Evolutionary conservation across 345 rosid species (phyloP), one percentile per base, ranked within the genome.

Genomic region (Bruguiera gymnorhiza): DNA sequence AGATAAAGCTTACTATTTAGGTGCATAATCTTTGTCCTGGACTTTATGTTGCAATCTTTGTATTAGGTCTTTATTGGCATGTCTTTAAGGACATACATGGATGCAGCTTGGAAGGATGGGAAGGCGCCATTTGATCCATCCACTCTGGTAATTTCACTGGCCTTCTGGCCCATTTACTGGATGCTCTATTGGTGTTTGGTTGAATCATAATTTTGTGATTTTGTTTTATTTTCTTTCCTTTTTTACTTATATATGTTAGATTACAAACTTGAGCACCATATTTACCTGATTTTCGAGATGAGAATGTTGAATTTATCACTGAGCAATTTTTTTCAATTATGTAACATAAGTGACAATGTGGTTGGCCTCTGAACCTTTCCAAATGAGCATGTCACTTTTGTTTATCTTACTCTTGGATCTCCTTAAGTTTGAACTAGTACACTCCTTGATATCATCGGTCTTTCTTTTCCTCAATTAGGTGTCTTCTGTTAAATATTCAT

Each of bases 101-200:
- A 95, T 72, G 97, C 97, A 53, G 99, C 99, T 78, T 92, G 99
- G 97, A 95, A 80, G 79, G 99, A 95, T 85, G 99, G 99, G 76
- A 88, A 89, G 83, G 95, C 97, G 62, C 91, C 96, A 31, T 85
- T 95, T 70, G 99, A 95, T 82, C 99, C 99, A 0, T 88, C 99
- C 66, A 87, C 87, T 75, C 83, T 95, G 89, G 99, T 95, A 89
- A 75, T 69, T 26, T 43, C 27, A 23, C 27, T 66, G 39, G 32
- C 58, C 69, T 30, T 39, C 6, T 53, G 26, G 15, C 34, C 31
- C 50, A 58, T 59, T 31, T 75, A 15, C 46, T 21, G 60, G 15
- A 72, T 10, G 67, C 13, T 58, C 19, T 67, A 20, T 50, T 51
- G 36, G 37, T 58, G 68, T 36, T 26, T 18, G 21, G 64, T 24